These are phyloP conservation scores for Triticum aestivum DNA, from an alignment of 176 grass and related monocot species.

Conservation along the genomic window IWGSC_CS_RefSeq_v2.1 NC_057814.1:614184393-614184892, in stretches of 20 bases:
- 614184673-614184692: background rate
- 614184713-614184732: background rate
- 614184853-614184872: no score
- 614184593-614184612: conserved; percentile 32
- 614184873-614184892: no score
- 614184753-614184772: background rate
- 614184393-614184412: background rate
- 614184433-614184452: background rate
- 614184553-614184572: background rate
- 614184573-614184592: background rate
- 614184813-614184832: background rate
- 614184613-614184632: background rate
- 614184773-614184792: background rate
- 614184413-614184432: background rate
- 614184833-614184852: background rate
- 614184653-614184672: background rate
- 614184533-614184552: background rate
- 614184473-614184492: background rate
- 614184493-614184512: background rate
- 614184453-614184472: background rate
- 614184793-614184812: background rate
- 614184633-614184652: background rate
- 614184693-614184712: conserved; percentile 13
- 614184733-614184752: background rate
- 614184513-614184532: background rate